Percentiles rank a stretch among this genome's conserved stretches.
These are phyloP conservation scores for Alisma plantagoaquatica DNA, from an alignment of 106 monocot species.

Conservation along the genomic window DNA sequence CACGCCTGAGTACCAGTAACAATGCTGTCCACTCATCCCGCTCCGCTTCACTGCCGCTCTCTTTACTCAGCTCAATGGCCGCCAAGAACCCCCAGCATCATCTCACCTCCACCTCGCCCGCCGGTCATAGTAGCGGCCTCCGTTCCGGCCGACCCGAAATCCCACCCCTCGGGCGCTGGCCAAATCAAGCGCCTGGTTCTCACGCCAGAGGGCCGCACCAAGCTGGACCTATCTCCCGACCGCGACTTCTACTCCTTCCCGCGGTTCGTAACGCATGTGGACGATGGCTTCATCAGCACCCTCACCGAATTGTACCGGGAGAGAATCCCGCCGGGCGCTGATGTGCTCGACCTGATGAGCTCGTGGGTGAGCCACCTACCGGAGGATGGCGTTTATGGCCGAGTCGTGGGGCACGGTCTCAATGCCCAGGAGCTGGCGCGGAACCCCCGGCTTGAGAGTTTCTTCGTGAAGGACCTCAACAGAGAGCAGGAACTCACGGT, in stretches of 20 bases:
- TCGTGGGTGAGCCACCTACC: constrained; percentile 94
- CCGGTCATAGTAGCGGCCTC: too few relatives aligned
- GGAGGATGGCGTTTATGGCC: constrained; percentile 26
- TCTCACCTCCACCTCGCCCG: neutral
- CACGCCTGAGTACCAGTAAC: too few relatives aligned
- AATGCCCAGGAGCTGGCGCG: constrained; percentile 66
- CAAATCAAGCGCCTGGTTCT: constrained; percentile 51
- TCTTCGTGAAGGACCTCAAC: constrained; percentile 78
- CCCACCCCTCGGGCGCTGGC: constrained; percentile 20
- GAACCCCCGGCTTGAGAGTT: constrained; percentile 48
- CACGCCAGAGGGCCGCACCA: constrained; percentile 42
- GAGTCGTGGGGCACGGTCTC: constrained; percentile 70
- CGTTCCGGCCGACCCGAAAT: too few relatives aligned
- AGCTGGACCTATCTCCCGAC: constrained; percentile 47
- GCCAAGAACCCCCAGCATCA: too few relatives aligned
- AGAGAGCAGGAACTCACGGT: constrained; percentile 38
- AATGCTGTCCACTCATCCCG: neutral
- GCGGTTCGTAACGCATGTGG: constrained; percentile 72
- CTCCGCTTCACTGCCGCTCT: neutral
- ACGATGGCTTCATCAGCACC: constrained; percentile 46
- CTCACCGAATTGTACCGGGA: constrained; percentile 55
- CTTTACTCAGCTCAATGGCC: neutral
- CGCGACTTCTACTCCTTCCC: constrained; percentile 76
- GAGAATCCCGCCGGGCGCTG: constrained; percentile 24
- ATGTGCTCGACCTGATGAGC: constrained; percentile 73